Evolutionary conservation across 1,284 basidiomycete species (phyloP), one percentile per base, ranked within the genome.

Genomic region (Moniliella sp.): DNA sequence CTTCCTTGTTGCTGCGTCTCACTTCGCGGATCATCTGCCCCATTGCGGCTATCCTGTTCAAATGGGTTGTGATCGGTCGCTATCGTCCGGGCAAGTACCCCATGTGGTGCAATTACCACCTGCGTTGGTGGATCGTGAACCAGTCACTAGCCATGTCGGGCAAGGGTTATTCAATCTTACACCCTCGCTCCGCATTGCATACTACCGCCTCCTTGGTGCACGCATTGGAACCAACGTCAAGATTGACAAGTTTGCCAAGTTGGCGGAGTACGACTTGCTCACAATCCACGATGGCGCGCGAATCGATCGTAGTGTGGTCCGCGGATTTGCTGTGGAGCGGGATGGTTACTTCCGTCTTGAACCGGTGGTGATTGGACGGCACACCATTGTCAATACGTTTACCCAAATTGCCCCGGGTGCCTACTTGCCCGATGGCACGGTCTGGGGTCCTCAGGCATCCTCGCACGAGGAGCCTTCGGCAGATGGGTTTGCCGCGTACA

Each of bases 61-160:
- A 57, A 39, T 57, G 54, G 54, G 27, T 57, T 30, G 49, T 57
- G 31, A 56, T 57, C 17, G 54, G 54, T 27, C 35, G 50, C 14
- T 56, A 53, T 33, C 45, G 54, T 5, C 54, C 54, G 1, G 54
- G 54, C 34, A 48, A 48, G 27, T 57, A 57, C 15, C 54, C 52
- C 2, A 57, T 57, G 54, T 57, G 54, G 54, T 50, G 44, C 46
- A 56, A 56, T 39, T 57, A 57, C 31, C 53, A 57, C 34, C 40
- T 57, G n/a, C 52, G 54, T 23, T 57, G 54, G 54, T 57, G 54
- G 54, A 47, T 57, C 23, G 54, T 57, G 35, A 57, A 57, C 33
- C 54, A 57, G 35, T 57, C 54, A 16, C 45, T 57, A 36, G 48
- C 45, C 33, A 50, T 44, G 7, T 43, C 46, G 27, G 54, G 54